These are phyloP conservation scores for Magnolia sinica DNA, from an alignment of 164 flowering plant genomes.

Conservation along the genomic window DNA sequence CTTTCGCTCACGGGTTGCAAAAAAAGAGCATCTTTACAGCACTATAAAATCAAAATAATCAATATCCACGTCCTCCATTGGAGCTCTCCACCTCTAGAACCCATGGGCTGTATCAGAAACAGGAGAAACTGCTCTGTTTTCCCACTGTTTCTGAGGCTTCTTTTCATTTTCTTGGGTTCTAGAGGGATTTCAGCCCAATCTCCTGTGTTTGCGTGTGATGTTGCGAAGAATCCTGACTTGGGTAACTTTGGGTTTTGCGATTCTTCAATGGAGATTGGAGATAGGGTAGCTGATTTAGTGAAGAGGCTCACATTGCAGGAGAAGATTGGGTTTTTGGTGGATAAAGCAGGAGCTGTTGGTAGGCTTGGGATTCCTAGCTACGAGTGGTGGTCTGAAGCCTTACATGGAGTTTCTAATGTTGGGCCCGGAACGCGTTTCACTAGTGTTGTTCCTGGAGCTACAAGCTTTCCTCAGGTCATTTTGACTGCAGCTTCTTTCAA, in stretches of 20 bases:
- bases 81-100: constrained; percentile 2
- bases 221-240: constrained; percentile 36
- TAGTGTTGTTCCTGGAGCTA: constrained; percentile 75
- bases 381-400: constrained; percentile 99
- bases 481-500: constrained; percentile 90
- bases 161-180: background rate
- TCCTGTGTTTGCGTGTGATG: constrained; percentile 74
- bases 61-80: background rate
- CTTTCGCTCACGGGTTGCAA: constrained; percentile 19
- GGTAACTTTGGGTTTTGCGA: constrained; percentile 59
- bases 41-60: background rate
- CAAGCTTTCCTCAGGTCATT: constrained; percentile 89
- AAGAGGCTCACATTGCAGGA: constrained; percentile 77
- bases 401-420: constrained; percentile 84
- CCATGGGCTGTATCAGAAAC: constrained; percentile 24
- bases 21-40: constrained; percentile 5
- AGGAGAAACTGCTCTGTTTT: constrained; percentile 38
- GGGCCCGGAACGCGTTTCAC: constrained; percentile 82
- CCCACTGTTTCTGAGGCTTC: constrained; percentile 1
- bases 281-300: constrained; percentile 74
- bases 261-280: constrained; percentile 30
- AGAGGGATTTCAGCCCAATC: constrained; percentile 26
- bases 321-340: constrained; percentile 62
- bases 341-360: constrained; percentile 45
- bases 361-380: constrained; percentile 87